Evolutionary conservation across 495 filamentous ascomycete genomes (phyloP).

Genomic region (Barbatosphaeria neglecta): DNA sequence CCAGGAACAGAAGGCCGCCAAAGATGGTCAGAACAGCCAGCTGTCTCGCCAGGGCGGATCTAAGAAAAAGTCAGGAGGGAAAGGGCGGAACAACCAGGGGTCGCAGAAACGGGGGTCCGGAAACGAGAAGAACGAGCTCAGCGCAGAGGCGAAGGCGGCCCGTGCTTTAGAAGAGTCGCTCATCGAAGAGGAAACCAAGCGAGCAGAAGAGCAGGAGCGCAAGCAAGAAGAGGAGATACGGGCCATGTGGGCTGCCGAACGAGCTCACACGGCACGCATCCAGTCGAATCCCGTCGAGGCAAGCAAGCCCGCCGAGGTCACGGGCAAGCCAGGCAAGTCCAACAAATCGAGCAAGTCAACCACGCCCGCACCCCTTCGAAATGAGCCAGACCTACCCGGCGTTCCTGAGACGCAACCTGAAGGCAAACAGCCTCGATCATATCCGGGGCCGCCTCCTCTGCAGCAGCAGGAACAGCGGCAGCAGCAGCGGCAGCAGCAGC

Average conservation of each 20-base stretch:
- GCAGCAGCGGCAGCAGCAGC: no score
- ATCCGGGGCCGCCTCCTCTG: no score
- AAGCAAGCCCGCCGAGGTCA: background rate
- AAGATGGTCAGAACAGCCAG: background rate
- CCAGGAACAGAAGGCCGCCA: background rate
- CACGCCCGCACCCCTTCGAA: background rate
- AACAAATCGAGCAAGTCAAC: background rate
- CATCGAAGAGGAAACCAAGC: slow-evolving; percentile 13
- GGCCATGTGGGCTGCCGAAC: slow-evolving; percentile 20
- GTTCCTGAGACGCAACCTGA: no score
- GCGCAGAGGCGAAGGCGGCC: background rate
- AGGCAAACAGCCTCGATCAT: no score
- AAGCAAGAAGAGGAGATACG: slow-evolving; percentile 13
- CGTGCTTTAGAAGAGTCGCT: background rate
- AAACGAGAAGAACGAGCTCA: slow-evolving; percentile 5
- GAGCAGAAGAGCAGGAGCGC: slow-evolving; percentile 14
- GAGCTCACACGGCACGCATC: slow-evolving; percentile 6
- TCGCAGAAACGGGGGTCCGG: background rate
- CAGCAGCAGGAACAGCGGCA: no score
- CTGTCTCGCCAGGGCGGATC: background rate
- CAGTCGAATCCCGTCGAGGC: slow-evolving; percentile 1
- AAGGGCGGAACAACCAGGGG: background rate
- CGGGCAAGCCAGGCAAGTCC: no score
- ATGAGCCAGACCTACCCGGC: background rate
- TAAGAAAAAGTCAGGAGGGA: background rate